Evolutionary conservation across 495 filamentous ascomycete genomes (phyloP), one percentile per base, ranked within the genome.

Genomic region (Oidiodendron maius): DNA sequence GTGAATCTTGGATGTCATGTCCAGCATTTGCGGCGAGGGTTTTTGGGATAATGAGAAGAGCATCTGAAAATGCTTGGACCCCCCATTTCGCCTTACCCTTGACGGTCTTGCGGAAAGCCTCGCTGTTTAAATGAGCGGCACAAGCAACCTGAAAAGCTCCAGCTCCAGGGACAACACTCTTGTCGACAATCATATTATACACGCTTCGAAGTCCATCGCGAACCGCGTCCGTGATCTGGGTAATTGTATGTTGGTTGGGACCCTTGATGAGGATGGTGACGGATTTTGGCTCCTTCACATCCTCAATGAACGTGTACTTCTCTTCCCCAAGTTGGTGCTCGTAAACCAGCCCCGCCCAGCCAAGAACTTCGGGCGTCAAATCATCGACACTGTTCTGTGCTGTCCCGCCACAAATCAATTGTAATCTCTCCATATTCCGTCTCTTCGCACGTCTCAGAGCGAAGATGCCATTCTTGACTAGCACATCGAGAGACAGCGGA

Each of bases 211-310:
- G 72, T 41, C 93, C 94, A 62, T 98, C 93, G 22, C 93, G 85
- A n/a, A 98, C 93, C 4, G 93, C 93, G 65, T 98, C 93, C 50
- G 87, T 91, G 48, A 98, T 87, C 62, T 98, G 93, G 22, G 83
- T 82, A 60, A 98, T 97, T 39, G 94, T 97, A 67, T 98, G 93
- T 58, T 80, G 72, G 68, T 98, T 98, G 34, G 93, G 93, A 5
- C 93, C 93, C 74, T 98, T 98, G 72, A 98, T 96, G 46, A 98
- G 76, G 11, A 98, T 73, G 16, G 93, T 98, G n/a, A 97, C 94
- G 4, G 94, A 96, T 73, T 97, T 98, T 42, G 93, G 87, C 42
- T 97, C 87, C 76, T 96, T 97, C 56, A 98, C 93, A 49, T 98
- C 94, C 67, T 97, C 94, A 53, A 98, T 78, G 57, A 98, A 98